These are phyloP conservation scores for Harrya chromipes DNA, from an alignment of 768 basidiomycete genomes.

Conservation along the genomic window DNA sequence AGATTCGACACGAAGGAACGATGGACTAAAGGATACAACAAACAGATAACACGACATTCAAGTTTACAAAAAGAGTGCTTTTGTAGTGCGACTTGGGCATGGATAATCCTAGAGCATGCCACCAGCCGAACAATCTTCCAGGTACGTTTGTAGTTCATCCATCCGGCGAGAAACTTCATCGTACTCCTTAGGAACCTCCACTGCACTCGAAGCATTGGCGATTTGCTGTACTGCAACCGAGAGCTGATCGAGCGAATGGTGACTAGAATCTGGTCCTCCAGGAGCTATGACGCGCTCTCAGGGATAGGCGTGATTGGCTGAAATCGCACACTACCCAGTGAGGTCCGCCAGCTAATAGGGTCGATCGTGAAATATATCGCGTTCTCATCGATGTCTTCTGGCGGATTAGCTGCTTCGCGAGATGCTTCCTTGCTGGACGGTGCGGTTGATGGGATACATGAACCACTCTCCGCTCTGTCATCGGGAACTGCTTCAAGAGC, in stretches of 20 bases:
- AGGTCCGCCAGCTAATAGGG: conserved; percentile 15
- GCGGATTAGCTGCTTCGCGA: no score
- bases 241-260: conserved; percentile 21
- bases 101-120: no score
- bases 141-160: conserved; percentile 23
- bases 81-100: no score
- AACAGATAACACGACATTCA: no score
- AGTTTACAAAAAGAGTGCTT: no score
- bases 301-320: conserved; percentile 27
- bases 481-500: neutral
- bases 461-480: neutral
- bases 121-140: conserved; percentile 1
- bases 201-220: neutral
- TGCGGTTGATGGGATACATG: neutral
- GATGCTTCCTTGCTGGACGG: no score
- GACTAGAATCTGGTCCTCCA: conserved; percentile 20
- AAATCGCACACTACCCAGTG: conserved; percentile 20
- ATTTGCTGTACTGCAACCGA: neutral
- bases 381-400: conserved; percentile 13
- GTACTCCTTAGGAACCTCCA: neutral
- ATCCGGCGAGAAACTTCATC: conserved; percentile 9
- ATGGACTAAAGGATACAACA: no score
- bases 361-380: conserved; percentile 31
- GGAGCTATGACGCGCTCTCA: neutral
- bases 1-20: no score